These are phyloP conservation scores for Schizochytrium sp. DNA, from an alignment of 108 stramenopile genomes.

Conservation along the genomic window DNA sequence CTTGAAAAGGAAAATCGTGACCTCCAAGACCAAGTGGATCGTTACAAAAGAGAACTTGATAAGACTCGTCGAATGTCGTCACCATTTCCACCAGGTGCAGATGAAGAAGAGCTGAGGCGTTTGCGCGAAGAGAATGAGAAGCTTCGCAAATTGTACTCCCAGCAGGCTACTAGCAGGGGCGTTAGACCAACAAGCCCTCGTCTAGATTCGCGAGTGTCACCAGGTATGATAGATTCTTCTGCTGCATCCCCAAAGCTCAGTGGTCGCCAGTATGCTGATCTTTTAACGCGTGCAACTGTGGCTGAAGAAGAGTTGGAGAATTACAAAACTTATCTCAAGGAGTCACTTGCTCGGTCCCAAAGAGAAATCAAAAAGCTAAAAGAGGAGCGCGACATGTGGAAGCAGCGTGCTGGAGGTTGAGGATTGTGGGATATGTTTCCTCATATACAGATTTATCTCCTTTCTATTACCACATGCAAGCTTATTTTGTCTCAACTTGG, in stretches of 20 bases:
- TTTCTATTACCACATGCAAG: too few species aligned
- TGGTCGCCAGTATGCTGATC: constrained; percentile 15
- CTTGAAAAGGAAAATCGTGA: constrained; percentile 49
- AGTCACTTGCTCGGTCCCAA: constrained; percentile 10
- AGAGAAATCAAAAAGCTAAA: constrained; percentile 35
- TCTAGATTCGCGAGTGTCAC: neutral
- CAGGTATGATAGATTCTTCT: neutral
- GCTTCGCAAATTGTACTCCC: neutral
- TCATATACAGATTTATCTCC: too few species aligned
- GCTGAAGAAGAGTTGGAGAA: constrained; percentile 49
- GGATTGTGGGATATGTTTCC: neutral
- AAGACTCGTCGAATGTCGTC: neutral
- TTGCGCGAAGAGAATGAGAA: constrained; percentile 51
- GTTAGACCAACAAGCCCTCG: neutral
- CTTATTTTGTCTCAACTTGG: too few species aligned
- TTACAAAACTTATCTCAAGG: constrained; percentile 34
- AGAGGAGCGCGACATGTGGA: constrained; percentile 54
- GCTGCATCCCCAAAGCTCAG: neutral
- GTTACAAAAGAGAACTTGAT: neutral
- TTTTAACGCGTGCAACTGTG: constrained; percentile 20
- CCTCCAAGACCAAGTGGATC: constrained; percentile 8
- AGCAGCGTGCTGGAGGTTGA: neutral
- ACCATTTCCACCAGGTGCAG: constrained; percentile 16
- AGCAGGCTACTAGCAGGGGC: neutral
- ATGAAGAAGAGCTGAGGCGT: constrained; percentile 21